Evolutionary conservation across 805 yeast genomes (phyloP), one percentile per base, ranked within the genome.

Genomic region (Yarrowia sp.): DNA sequence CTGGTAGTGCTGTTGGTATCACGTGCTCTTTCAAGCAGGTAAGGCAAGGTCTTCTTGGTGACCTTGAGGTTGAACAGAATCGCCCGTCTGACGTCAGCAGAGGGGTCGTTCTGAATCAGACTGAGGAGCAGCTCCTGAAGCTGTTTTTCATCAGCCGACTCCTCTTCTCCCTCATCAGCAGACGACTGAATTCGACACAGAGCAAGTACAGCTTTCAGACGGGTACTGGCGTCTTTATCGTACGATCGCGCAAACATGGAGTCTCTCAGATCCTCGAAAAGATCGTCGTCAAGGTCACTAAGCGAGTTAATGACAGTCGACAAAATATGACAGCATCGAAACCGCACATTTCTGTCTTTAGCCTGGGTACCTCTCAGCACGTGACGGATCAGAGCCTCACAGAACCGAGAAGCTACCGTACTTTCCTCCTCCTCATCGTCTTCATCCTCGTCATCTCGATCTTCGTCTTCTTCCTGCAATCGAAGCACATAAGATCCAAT

Each of bases 61-160:
- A 87, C 88, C 32, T 83, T 86, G 41, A 94, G 76, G 75, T 92
- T 90, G 53, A 89, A 79, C 74, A 92, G 79, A 0, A 94, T 94
- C 0, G 96, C 92, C 70, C 97, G 83, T 72, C 98, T 83, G 1
- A 93, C 97, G 71, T 95, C 98, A 0, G 97, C 87, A 73, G 89
- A 89, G 2, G 91, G 85, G 78, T 94, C 99, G 74, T 89, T 85
- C 73, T 87, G 89, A 73, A 91, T 8, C 87, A 86, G 70, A 82
- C 82, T 69, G 82, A 82, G 40, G 81, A 74, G 42, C 77, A 80
- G 65, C 41, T 59, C 65, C 65, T 59, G 65, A 4, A 59, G 52
- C 79, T 78, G 53, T 76, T 80, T 69, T 76, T 74, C 64, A 73
- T 73, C 16, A 55, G 70, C 15, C 72, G 75, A 71, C 72, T 8